Conservation (phyloP, 495 filamentous ascomycete genomes). For the Aspergillus sclerotiicarbonarius region DNA sequence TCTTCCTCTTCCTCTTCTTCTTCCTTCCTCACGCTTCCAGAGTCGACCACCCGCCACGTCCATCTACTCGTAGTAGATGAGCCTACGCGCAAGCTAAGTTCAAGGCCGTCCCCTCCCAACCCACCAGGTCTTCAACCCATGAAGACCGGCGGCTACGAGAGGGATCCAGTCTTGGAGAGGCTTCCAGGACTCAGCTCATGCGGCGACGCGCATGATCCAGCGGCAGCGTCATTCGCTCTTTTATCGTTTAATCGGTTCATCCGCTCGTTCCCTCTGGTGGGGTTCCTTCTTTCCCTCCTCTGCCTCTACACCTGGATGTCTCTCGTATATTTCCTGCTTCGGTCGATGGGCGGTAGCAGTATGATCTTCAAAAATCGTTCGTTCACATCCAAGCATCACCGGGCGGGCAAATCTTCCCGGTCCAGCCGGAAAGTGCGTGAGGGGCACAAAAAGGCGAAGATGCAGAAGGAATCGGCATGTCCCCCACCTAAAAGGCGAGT, state of each 20-base stretch:
- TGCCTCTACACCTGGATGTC: conserved; percentile 26
- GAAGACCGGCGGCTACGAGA: not conserved
- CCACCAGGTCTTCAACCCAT: not conserved
- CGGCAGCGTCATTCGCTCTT: conserved; percentile 5
- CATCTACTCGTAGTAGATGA: conserved; percentile 1
- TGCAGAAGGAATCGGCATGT: conserved; percentile 63
- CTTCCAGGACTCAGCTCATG: conserved; percentile 6
- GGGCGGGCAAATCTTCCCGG: conserved; percentile 76
- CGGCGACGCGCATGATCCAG: conserved; percentile 1
- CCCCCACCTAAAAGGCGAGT: conserved; percentile 49
- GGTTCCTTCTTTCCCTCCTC: conserved; percentile 29
- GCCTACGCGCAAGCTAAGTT: conserved; percentile 1
- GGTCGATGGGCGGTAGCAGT: conserved; percentile 13
- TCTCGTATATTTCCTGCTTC: conserved; percentile 20
- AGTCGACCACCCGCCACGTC: conserved; percentile 2
- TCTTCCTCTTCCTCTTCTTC: conserved; percentile 36
- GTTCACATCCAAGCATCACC: conserved; percentile 65
- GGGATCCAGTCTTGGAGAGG: conserved; percentile 1
- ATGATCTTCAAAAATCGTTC: conserved; percentile 56
- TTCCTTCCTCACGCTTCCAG: conserved; percentile 23
- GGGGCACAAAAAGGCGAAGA: conserved; percentile 70
- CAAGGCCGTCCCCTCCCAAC: not conserved
- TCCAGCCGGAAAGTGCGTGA: conserved; percentile 63
- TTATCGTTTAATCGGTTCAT: not conserved
- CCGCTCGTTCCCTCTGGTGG: conserved; percentile 3